Base-by-base conservation (phyloP, 2,329 filamentous ascomycete genomes). In the Curvularia sp. region DNA sequence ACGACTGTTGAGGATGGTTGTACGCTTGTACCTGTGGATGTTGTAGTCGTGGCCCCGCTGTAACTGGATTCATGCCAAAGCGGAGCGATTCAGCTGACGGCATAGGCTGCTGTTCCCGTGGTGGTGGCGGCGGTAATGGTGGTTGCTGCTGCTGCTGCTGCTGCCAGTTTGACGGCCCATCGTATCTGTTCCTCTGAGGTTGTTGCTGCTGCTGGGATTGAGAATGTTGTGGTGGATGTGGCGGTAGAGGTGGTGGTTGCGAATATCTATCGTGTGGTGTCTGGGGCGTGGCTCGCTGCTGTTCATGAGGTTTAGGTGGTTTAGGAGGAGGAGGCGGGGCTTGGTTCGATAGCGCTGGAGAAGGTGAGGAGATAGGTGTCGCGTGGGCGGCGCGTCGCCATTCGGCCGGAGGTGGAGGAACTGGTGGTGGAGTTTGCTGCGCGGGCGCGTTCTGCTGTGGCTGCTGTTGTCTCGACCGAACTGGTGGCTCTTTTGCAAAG, bases 401-500 rank as follows among this genome's bases (percentile, higher is more conserved):
- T 68, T 89, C 88, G 26, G 87, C 86, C 8, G 90, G 91, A 18
- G 90, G 81, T 53, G 90, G 90, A 58, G 90, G 90, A n/a, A 90
- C 77, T 30, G 75, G 75, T 9, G 75, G 69, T 12, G 77, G 66
- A 63, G 77, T 73, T 57, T 67, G 74, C 44, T 63, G 66, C 22
- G 60, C 51, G 9, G 70, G 68, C 59, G 68, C 61, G 56, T 74
- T 70, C 38, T 79, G 77, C 64, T 83, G 81, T 18, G 59, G 57
- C 43, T 65, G 69, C 53, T 80, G 79, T 65, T 83, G 80, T 69
- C 88, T 88, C 33, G 93, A 88, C 60, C 95, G 88, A 4, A 98
- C 91, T 0, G 95, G 95, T 8, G 95, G 95, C 71, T 99, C 95
- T 78, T 96, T 96, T 38, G 93, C 89, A 74, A 99, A 99, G 22